Evolutionary conservation across 1,139 yeast species (phyloP).

Genomic region (Petasospora fabianii): DNA sequence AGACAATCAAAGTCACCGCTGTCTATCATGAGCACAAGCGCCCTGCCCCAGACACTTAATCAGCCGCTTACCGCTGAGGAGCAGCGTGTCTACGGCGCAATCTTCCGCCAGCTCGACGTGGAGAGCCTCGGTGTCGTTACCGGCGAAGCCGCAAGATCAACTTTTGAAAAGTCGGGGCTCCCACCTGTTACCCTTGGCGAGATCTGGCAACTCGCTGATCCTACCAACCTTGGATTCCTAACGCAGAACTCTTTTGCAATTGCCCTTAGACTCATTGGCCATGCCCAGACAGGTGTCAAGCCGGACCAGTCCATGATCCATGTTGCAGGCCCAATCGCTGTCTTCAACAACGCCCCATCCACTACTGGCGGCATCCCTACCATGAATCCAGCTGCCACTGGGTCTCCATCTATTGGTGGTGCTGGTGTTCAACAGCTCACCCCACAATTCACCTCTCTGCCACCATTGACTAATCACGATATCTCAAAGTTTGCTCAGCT

Average conservation of each 20-base stretch:
- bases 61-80: constrained; percentile 72
- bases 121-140: constrained; percentile 80
- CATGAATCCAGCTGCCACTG: constrained; percentile 1
- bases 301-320: constrained; percentile 52
- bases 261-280: constrained; percentile 87
- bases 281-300: constrained; percentile 72
- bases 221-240: constrained; percentile 78
- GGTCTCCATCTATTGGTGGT: constrained; percentile 5
- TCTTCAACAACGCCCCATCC: constrained; percentile 36
- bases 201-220: constrained; percentile 91
- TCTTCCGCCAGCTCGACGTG: constrained; percentile 76
- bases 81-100: constrained; percentile 63
- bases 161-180: constrained; percentile 83
- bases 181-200: constrained; percentile 79
- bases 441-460: constrained; percentile 36
- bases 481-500: constrained; percentile 68
- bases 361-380: constrained; percentile 1
- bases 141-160: constrained; percentile 83
- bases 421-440: constrained; percentile 20
- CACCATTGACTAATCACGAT: constrained; percentile 63
- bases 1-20: neutral
- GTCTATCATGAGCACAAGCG: constrained; percentile 6
- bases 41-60: constrained; percentile 21
- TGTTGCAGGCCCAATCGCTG: constrained; percentile 55
- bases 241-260: constrained; percentile 78